Conservation (phyloP, 352 stramenopile species). For the Phytophthora pisi region DNA sequence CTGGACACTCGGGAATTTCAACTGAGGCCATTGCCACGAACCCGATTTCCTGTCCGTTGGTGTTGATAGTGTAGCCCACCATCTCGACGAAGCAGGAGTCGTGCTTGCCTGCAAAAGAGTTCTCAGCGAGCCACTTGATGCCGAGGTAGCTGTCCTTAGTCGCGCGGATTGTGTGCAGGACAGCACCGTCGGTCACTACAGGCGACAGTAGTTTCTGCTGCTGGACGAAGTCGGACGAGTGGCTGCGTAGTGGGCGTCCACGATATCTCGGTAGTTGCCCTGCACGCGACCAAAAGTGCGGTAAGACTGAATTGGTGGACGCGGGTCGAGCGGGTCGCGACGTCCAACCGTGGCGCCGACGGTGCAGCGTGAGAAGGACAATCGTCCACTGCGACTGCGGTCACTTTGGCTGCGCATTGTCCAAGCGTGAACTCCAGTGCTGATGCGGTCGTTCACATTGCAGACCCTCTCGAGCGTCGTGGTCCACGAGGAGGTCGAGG, state of each 20-base stretch:
- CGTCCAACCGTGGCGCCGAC: slow-evolving; percentile 9
- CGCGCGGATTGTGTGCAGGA: slow-evolving; percentile 43
- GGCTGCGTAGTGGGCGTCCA: slow-evolving; percentile 42
- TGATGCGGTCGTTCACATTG: slow-evolving; percentile 27
- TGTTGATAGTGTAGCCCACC: slow-evolving; percentile 50
- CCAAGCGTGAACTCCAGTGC: slow-evolving; percentile 8
- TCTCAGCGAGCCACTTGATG: slow-evolving; percentile 54
- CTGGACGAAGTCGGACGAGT: slow-evolving; percentile 48
- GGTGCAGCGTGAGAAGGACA: slow-evolving; percentile 17
- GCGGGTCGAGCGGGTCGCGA: slow-evolving; percentile 18
- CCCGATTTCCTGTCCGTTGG: slow-evolving; percentile 42
- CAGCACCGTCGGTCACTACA: slow-evolving; percentile 43
- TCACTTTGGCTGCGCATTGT: slow-evolving; percentile 12
- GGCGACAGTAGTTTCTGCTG: slow-evolving; percentile 56
- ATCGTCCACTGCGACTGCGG: slow-evolving; percentile 8
- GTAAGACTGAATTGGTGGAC: slow-evolving; percentile 41
- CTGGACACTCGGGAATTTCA: slow-evolving; percentile 52
- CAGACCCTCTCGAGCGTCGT: slow-evolving; percentile 24
- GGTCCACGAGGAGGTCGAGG: slow-evolving; percentile 27
- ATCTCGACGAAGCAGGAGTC: slow-evolving; percentile 62
- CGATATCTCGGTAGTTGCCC: slow-evolving; percentile 56
- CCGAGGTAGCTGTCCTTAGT: slow-evolving; percentile 51
- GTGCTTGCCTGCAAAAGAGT: slow-evolving; percentile 37
- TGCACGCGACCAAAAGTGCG: slow-evolving; percentile 56
- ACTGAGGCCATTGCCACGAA: slow-evolving; percentile 49